Conservation (phyloP, 108 stramenopile genomes). For the Tribonema minus region DNA sequence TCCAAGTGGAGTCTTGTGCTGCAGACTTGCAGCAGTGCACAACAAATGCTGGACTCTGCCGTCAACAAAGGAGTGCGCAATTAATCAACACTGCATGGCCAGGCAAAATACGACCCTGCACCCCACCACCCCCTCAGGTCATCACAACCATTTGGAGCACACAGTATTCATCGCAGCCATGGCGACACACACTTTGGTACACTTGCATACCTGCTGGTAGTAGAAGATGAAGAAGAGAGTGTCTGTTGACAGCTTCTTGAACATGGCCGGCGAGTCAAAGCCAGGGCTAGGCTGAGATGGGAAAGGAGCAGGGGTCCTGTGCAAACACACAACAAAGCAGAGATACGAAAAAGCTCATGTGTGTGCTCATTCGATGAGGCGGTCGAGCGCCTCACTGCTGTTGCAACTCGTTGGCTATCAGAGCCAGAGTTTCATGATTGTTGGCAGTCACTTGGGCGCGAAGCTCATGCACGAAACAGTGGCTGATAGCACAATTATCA, state of each 20-base stretch:
- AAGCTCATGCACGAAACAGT: too few species aligned
- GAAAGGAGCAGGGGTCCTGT: conserved; percentile 76
- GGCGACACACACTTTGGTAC: too few species aligned
- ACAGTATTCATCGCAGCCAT: too few species aligned
- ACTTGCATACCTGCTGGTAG: conserved; percentile 87
- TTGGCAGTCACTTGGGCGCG: not conserved
- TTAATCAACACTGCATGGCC: too few species aligned
- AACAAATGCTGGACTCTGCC: too few species aligned
- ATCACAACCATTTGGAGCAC: too few species aligned
- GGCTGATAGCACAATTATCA: too few species aligned
- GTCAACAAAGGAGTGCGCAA: too few species aligned
- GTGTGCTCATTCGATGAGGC: not conserved
- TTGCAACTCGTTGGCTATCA: not conserved
- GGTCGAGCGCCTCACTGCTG: not conserved
- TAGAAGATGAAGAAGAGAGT: conserved; percentile 99
- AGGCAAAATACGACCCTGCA: too few species aligned
- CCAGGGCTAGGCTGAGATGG: conserved; percentile 73
- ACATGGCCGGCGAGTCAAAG: conserved; percentile 85
- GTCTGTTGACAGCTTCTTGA: conserved; percentile 92
- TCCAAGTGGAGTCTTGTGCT: too few species aligned
- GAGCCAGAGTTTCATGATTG: not conserved
- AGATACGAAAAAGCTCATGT: not conserved
- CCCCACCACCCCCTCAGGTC: too few species aligned
- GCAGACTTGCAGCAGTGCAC: too few species aligned
- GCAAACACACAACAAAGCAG: not conserved